Conservation (phyloP, 106 monocot genomes). For the Chionographis japonica region DNA sequence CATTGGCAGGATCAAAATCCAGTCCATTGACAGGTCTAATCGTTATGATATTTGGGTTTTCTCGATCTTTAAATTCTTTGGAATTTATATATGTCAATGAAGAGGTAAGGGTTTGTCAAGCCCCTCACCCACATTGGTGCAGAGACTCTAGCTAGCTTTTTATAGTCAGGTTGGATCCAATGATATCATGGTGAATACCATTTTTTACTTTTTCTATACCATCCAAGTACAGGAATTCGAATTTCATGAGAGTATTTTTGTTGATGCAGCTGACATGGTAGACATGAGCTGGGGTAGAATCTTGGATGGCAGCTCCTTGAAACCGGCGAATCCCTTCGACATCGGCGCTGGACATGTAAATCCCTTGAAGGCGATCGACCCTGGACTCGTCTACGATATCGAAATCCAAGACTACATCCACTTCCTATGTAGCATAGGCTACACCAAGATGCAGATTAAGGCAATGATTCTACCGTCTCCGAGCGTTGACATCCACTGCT, state of each 20-base stretch:
- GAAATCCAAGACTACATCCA: slow-evolving; percentile 39
- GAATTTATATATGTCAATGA: too few relatives aligned
- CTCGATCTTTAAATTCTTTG: too few relatives aligned
- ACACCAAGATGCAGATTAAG: slow-evolving; percentile 21
- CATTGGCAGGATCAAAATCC: too few relatives aligned
- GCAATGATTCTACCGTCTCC: slow-evolving; percentile 24
- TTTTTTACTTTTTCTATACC: too few relatives aligned
- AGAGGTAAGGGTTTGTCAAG: too few relatives aligned
- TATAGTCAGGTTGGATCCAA: too few relatives aligned
- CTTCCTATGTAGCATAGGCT: slow-evolving; percentile 59
- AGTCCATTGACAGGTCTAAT: too few relatives aligned
- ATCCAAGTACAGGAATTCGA: too few relatives aligned
- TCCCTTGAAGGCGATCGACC: slow-evolving; percentile 40
- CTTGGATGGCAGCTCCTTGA: slow-evolving; percentile 46
- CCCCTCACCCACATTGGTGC: too few relatives aligned
- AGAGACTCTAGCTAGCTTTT: too few relatives aligned
- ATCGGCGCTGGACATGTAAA: slow-evolving; percentile 44
- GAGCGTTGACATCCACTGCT: slow-evolving; percentile 26
- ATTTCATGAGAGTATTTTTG: background rate
- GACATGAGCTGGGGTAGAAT: slow-evolving; percentile 47
- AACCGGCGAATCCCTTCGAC: slow-evolving; percentile 48
- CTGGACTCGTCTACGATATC: slow-evolving; percentile 55
- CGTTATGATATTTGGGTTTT: too few relatives aligned
- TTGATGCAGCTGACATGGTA: slow-evolving; percentile 26
- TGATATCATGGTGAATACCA: too few relatives aligned